Evolutionary conservation across 306 rosid genomes (phyloP), one percentile per base, ranked within the genome.

Genomic region (Betula pendula): DNA sequence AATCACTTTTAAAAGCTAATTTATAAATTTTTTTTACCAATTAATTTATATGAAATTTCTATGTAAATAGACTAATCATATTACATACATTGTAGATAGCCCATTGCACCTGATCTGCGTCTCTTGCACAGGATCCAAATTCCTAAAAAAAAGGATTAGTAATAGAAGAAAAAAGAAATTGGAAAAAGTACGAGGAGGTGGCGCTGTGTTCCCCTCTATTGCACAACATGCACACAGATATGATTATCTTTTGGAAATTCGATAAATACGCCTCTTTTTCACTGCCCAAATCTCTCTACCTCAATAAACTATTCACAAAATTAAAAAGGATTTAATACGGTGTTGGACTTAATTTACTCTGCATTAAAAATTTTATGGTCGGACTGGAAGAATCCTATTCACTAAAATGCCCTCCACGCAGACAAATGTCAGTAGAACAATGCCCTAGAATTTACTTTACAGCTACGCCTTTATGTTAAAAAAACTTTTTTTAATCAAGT

Each of bases 181-280:
- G 24, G 31, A 38, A 75, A 67, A 72, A 55, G 91, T 85, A 86
- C 84, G 79, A 77, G 79, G 88, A 83, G 91, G 97, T 85, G 90
- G 94, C 90, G 92, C 85, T 77, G 77, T 92, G 93, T 89, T 83
- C 92, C 92, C 93, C 81, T 53, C 70, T 38, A 49, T 44, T 25
- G 71, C 72, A 78, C 84, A 77, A 72, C 29, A 20, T 42, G 86
- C 79, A 84, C 62, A 77, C 73, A 29, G 74, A 56, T 79, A 79
- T 86, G 78, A 80, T 80, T 82, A 74, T 77, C 72, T 84, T 84
- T 72, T 68, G 35, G 72, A 82, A 62, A 85, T 58, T 78, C 76
- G 81, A 86, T 79, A 73, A 66, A 60, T 17, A 79, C 68, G 51
- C 83, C 90, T 88, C 87, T 85, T 87, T 87, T 87, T 85, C 90